Percentiles rank a stretch among this genome's conserved stretches.
Evolutionary conservation across 345 rosid genomes (phyloP).

Genomic region (Hibiscus syriacus): DNA sequence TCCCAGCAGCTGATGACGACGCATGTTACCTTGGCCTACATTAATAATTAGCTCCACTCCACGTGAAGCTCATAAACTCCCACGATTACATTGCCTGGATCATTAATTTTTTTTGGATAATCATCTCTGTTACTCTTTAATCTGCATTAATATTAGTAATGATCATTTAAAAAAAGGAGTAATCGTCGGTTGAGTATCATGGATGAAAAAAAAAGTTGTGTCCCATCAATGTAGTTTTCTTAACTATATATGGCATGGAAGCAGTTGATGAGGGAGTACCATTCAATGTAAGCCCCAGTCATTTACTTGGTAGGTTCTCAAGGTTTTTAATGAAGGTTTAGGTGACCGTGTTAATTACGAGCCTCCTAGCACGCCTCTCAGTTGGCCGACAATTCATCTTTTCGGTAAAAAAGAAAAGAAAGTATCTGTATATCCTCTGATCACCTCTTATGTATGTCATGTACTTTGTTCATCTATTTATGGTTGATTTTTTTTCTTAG

Average conservation of each 20-base stretch:
- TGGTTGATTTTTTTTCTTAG: not conserved
- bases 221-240: not conserved
- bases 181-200: no score
- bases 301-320: conserved; percentile 5
- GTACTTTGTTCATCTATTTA: no score
- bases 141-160: not conserved
- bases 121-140: no score
- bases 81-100: no score
- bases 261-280: not conserved
- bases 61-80: conserved; percentile 1
- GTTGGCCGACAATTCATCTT: conserved; percentile 10
- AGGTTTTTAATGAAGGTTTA: not conserved
- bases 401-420: not conserved
- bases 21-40: not conserved
- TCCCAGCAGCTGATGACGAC: not conserved
- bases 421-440: not conserved
- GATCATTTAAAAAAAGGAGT: not conserved
- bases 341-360: not conserved
- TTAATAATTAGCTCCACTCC: not conserved
- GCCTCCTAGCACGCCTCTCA: no score
- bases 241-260: not conserved
- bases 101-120: not conserved
- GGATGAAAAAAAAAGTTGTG: not conserved
- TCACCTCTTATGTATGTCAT: not conserved
- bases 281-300: not conserved